These are phyloP conservation scores for Breynia disticha DNA, from an alignment of 441 rosid genomes.

Conservation along the genomic window DNA sequence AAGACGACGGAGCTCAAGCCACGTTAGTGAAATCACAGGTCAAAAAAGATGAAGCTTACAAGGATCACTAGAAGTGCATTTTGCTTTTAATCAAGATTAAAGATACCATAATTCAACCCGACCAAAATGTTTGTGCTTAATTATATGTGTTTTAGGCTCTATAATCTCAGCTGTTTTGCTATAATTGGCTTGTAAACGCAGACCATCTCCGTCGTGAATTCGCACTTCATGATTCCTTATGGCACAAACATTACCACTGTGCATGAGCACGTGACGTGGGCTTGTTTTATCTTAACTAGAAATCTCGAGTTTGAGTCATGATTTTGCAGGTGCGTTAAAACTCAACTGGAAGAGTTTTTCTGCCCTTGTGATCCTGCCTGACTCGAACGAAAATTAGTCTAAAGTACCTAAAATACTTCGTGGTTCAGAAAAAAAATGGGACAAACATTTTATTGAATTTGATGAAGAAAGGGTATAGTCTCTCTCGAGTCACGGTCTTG, in stretches of 20 bases:
- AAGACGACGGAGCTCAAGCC: conserved; percentile 8
- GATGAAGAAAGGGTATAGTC: too few species aligned
- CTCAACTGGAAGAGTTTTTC: too few species aligned
- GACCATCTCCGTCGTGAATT: background rate
- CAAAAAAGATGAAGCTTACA: background rate
- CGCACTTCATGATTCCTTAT: too few species aligned
- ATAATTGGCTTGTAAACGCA: conserved; percentile 1
- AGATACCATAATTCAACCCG: conserved; percentile 1
- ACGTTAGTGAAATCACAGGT: background rate
- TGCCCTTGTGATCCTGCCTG: too few species aligned
- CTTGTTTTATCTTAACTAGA: too few species aligned
- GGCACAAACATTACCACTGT: too few species aligned
- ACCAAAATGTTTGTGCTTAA: conserved; percentile 7
- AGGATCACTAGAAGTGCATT: background rate
- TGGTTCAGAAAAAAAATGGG: too few species aligned
- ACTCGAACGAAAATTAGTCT: too few species aligned
- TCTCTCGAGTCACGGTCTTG: background rate
- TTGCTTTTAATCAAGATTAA: conserved; percentile 1
- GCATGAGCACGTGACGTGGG: too few species aligned
- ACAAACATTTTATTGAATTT: background rate
- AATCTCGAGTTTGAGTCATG: too few species aligned
- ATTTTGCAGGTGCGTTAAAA: too few species aligned
- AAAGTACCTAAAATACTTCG: too few species aligned
- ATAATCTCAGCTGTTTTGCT: conserved; percentile 1
- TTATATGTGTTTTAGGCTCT: background rate